Evolutionary conservation across 2,329 filamentous ascomycete species (phyloP), one percentile per base, ranked within the genome.

Genomic region (Phialophora tarda): DNA sequence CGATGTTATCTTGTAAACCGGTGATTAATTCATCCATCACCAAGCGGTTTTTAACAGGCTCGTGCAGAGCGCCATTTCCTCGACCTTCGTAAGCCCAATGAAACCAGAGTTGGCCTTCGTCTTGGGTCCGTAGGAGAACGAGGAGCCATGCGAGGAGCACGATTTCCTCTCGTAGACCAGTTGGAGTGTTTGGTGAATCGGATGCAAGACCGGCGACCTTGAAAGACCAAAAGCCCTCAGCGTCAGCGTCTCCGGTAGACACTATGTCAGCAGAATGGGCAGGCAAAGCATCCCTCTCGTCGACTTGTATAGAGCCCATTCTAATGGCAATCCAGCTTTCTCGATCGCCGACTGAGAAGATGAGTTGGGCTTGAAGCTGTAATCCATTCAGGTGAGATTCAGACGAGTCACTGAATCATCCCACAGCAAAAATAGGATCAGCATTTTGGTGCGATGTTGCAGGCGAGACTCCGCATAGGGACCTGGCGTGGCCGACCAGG

Each of bases 121-220:
- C 82, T 10, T 74, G 74, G 1, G 77, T 80, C 11, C 81, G 76
- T 63, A 82, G 63, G 7, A 83, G 77, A 6, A 81, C 77, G 12
- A 82, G 74, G 14, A 82, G 75, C 82, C 82, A 83, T 48, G 82
- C 77, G 41, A 79, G 53, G 11, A 83, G 76, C 12, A 83, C 21
- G 17, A 79, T 60, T 21, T 81, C 80, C n/a, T 82, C 78, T 64
- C 69, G 78, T 72, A 79, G 74, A 32, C 76, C 73, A 7, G 78
- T 80, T 17, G 71, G 70, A 11, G 73, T 75, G 2, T 38, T 59
- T 21, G 28, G 12, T 17, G 74, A 62, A 41, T 76, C 66, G 34
- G 74, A 67, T 11, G 63, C 68, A 63, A 79, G 73, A 4, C 68
- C 72, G 23, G 50, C 47, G n/a, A 79, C 48, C n/a, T 76, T 65